A percentile compares a stretch with the other conserved stretches of the same genome.
These are phyloP conservation scores for Fraxinus sp. DNA, from an alignment of 305 asterid genomes.

Conservation along the genomic window DNA sequence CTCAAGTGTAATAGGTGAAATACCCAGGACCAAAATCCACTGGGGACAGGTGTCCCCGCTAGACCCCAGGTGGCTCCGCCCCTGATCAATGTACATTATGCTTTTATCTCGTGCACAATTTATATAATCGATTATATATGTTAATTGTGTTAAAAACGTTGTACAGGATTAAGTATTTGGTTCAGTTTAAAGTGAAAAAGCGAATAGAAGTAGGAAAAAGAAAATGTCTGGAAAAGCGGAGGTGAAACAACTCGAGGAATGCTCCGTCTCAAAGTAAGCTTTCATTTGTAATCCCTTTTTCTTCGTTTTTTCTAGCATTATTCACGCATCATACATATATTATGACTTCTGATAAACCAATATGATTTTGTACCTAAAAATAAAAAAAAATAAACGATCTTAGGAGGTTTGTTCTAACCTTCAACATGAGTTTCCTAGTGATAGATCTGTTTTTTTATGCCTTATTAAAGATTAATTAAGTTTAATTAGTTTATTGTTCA, in stretches of 20 bases:
- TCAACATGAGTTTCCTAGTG: neutral
- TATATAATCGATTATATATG: neutral
- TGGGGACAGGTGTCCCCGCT: neutral
- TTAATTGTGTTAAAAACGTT: neutral
- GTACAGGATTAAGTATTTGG: neutral
- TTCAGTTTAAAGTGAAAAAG: neutral
- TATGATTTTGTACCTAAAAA: neutral
- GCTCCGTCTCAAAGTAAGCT: constrained; percentile 55
- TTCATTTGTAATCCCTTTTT: neutral
- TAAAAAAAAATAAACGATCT: neutral
- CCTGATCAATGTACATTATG: neutral
- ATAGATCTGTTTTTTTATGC: neutral
- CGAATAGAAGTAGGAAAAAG: neutral
- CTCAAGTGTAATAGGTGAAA: neutral
- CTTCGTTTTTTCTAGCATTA: neutral
- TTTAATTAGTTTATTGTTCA: neutral
- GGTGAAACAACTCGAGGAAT: constrained; percentile 55
- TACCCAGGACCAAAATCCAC: neutral
- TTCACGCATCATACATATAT: neutral
- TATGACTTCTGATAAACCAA: neutral
- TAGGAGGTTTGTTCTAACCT: neutral
- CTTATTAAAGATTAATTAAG: neutral
- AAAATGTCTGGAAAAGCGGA: constrained; percentile 44
- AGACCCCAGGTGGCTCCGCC: neutral
- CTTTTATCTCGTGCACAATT: neutral